Base-by-base conservation (phyloP, 2,329 filamentous ascomycete species). In the Cordyceps cateniannulata region DNA sequence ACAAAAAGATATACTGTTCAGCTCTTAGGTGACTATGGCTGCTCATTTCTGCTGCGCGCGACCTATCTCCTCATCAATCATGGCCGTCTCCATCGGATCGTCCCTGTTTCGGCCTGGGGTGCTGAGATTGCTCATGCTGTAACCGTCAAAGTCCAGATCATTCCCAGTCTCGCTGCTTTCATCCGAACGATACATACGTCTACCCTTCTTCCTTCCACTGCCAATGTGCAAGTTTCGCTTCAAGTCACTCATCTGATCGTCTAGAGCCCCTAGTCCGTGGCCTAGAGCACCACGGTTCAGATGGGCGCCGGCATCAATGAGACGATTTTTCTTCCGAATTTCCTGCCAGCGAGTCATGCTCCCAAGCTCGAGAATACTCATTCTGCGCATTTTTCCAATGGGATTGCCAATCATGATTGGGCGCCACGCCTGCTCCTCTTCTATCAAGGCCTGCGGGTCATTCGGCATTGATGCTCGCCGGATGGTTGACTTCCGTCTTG, bases 341-440 rank as follows among this genome's bases (percentile, higher is more conserved):
- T 91, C 88, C 25, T 83, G 88, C 86, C 87, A 93, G 45, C 89
- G 77, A 55, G 82, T 87, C 77, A 88, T 76, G 40, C 76, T 74
- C 0, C 89, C 89, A 62, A 90, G 74, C 71, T 93, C 89, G 18
- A 93, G 75, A 25, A 91, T 70, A 69, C 84, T 91, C 80, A 92
- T 85, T 63, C 86, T 81, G 54, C 89, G 80, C 67, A 82, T 84
- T 71, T 85, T 87, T 51, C 86, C 84, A 49, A 83, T 84, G 14
- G 89, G 88, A 68, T 89, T 88, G 14, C 89, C 88, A 69, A 91
- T 84, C 64, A 91, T 82, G 29, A 86, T 79, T 1, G 89, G 85
- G 62, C 83, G 83, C 88, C 86, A 91, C 51, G 86, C 81, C 48
- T 80, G 77, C 63, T 84, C 80, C 58, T 81, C 80, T 12, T 80